These are phyloP conservation scores for Chlorella sp. DNA, from an alignment of 139 green algal genomes.

Conservation along the genomic window DNA sequence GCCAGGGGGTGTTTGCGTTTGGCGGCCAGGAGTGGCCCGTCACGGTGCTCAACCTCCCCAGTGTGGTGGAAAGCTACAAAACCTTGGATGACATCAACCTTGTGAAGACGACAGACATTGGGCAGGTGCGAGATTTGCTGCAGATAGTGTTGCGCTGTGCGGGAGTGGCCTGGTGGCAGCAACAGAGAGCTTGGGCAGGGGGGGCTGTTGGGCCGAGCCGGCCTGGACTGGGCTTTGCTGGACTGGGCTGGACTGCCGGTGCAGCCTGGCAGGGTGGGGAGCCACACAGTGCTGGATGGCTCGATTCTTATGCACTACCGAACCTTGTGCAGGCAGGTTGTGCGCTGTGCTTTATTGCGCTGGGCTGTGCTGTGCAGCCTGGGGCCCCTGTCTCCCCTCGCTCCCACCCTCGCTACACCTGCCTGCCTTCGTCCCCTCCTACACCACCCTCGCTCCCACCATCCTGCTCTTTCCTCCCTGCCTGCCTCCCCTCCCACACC, in stretches of 20 bases:
- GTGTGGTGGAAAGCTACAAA: slow-evolving; percentile 92
- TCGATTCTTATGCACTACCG: background rate
- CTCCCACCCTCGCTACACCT: no score
- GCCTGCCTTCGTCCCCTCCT: no score
- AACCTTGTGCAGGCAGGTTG: background rate
- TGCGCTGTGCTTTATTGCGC: background rate
- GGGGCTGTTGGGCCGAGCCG: background rate
- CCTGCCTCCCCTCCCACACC: background rate
- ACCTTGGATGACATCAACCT: slow-evolving; percentile 93
- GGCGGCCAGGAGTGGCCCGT: slow-evolving; percentile 64
- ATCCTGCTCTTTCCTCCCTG: background rate
- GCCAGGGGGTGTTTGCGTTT: slow-evolving; percentile 52
- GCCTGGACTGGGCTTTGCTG: no score
- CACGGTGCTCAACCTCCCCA: slow-evolving; percentile 82
- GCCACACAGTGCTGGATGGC: background rate
- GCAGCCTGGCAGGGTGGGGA: background rate
- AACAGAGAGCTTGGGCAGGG: no score
- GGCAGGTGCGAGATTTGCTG: slow-evolving; percentile 17
- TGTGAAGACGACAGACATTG: slow-evolving; percentile 90
- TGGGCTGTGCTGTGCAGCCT: background rate
- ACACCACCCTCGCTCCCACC: background rate
- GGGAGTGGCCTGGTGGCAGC: no score
- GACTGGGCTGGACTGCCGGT: no score
- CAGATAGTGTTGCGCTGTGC: background rate
- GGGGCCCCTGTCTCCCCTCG: no score